Evolutionary conservation across 2,329 filamentous ascomycete species (phyloP), one percentile per base, ranked within the genome.

Genomic region (Davidsoniella eucalypti): DNA sequence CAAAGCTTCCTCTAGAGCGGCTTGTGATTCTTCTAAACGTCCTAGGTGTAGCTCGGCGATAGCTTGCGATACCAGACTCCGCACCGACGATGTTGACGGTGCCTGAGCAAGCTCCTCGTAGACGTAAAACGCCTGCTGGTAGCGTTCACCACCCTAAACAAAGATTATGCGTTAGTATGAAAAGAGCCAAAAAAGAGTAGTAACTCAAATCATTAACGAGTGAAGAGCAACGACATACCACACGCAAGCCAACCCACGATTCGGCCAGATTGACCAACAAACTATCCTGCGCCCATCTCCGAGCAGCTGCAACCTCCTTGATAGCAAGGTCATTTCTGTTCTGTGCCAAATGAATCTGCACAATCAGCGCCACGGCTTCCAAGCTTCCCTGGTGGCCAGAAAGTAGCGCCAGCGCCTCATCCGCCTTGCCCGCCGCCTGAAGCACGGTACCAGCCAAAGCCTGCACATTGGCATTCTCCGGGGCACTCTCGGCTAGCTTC

Each of bases 121-220:
- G 54, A 96, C 90, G 71, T 98, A 96, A 67, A 94, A 96, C 16
- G 90, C 82, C 61, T 92, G 85, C 61, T 96, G 92, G 67, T 96
- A 96, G 64, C 87, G 92, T 58, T 94, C 87, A 57, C 88, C 88
- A 61, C 90, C 90, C 83, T 94, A 54, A 23, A 49, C 5, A 33
- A 29, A 9, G 53, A 69, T 56, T 65, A 60, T 33, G 4, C 4
- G n/a, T 45, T 45, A 45, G 43, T 47, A 37, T 17, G 33, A 45
- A 29, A 14, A 21, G 18, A 14, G 6, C 7, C 16, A 9, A 9
- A n/a, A 16, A 10, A 33, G 5, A 17, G 5, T 23, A 23, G 21
- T 23, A 5, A 23, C 14, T 12, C 7, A 16, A 14, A 17, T 26
- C 7, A 43, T 17, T 12, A 23, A 42, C 29, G 17, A n/a, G 12